Base-by-base conservation (phyloP, 768 basidiomycete species). In the Mycena alexandri region DNA sequence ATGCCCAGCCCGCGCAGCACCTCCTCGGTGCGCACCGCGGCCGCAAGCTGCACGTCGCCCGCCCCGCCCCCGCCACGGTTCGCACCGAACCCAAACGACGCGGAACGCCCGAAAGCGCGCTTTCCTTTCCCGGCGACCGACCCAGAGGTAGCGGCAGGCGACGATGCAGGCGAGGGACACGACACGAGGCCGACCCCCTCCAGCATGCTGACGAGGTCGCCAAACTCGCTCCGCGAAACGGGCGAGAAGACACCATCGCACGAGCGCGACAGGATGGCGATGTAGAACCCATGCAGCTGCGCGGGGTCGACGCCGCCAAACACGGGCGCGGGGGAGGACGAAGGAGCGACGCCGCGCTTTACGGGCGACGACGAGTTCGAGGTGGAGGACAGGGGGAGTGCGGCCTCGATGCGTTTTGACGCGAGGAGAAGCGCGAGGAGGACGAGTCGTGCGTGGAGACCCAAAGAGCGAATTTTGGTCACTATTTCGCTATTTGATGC, bases 211-310 rank as follows among this genome's bases (percentile, higher is more conserved):
- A 92, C 73, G 4, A 95, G 81, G 70, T 95, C 93, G 0, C 83
- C 80, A 69, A 95, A 94, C 72, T 94, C 93, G 74, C 87, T 92
- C 11, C 91, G 84, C 12, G 90, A 92, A 2, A 91, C 92, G 4
- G 90, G 83, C 3, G 85, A 79, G 67, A 93, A 90, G 6, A 87
- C 75, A 17, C 84, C 85, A 17, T 79, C 80, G 22, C 87, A 87
- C 13, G 84, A 81, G 38, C 90, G 85, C 17, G 82, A 81, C 11
- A 95, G 85, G 52, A 92, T 78, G 3, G 81, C 74, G 42, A 79
- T 75, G 71, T 95, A 94, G 76, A 89, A 93, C 0, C 84, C 73
- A 63, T 93, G 87, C 21, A 95, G 79, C 21, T 88, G 87, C 12
- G 83, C 80, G 12, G 86, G 81, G 46, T 93, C 91, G 51, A 93